Conservation (phyloP, 1,284 basidiomycete genomes). For the Tilletia caries region DNA sequence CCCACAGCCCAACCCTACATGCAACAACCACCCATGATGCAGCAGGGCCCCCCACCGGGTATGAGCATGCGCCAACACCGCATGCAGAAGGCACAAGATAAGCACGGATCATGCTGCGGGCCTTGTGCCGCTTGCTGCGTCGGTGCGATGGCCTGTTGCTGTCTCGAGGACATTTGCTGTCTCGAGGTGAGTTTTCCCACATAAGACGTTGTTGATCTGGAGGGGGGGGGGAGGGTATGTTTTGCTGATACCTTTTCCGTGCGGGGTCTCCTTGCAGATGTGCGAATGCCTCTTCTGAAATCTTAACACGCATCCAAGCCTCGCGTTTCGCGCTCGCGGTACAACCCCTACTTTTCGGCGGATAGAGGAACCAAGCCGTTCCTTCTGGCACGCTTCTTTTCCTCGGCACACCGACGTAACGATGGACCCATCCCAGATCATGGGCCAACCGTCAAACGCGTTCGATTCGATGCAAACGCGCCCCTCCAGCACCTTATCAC, state of each 20-base stretch:
- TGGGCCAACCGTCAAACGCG: too few relatives aligned
- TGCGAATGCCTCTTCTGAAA: conserved; percentile 10
- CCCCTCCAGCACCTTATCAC: too few relatives aligned
- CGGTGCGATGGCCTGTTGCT: conserved; percentile 10
- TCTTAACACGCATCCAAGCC: background rate
- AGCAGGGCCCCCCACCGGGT: background rate
- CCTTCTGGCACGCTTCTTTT: too few relatives aligned
- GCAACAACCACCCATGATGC: conserved; percentile 10
- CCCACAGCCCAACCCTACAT: conserved; percentile 2
- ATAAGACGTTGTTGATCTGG: background rate
- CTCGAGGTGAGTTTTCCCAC: background rate
- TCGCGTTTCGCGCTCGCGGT: background rate
- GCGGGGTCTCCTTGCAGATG: background rate
- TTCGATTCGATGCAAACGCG: too few relatives aligned
- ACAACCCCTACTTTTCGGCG: too few relatives aligned
- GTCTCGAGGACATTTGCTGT: conserved; percentile 1
- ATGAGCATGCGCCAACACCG: background rate
- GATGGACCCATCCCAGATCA: too few relatives aligned
- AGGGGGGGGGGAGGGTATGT: background rate
- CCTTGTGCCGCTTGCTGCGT: conserved; percentile 15
- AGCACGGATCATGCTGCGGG: conserved; percentile 10
- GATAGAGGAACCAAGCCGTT: too few relatives aligned
- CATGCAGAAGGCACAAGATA: background rate
- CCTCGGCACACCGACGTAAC: too few relatives aligned
- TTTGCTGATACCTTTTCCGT: background rate